Percentiles rank a stretch among this genome's conserved stretches.
Conservation (phyloP, 495 filamentous ascomycete genomes). For the Bacidia gigantensis region DNA sequence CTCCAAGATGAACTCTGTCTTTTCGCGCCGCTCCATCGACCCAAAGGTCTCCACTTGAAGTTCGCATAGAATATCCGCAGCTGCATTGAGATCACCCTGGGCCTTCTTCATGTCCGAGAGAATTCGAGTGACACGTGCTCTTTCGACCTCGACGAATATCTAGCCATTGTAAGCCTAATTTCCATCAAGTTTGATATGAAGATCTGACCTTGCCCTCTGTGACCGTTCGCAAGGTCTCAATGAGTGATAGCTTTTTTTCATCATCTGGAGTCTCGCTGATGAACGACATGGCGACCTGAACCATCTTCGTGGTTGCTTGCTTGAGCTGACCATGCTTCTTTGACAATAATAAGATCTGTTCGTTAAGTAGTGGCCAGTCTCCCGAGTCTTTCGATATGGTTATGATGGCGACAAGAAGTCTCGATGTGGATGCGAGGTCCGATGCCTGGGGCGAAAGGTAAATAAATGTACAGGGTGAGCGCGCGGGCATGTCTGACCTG, state of each 20-base stretch:
- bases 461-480: slow-evolving; percentile 13
- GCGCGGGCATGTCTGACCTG: slow-evolving; percentile 44
- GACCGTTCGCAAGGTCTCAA: slow-evolving; percentile 88
- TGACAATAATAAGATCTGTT: slow-evolving; percentile 86
- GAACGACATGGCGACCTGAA: slow-evolving; percentile 88
- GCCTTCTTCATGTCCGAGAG: slow-evolving; percentile 93
- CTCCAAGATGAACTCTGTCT: slow-evolving; percentile 95
- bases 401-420: slow-evolving; percentile 73
- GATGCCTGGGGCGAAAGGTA: slow-evolving; percentile 47
- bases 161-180: slow-evolving; percentile 20
- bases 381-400: slow-evolving; percentile 85
- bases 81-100: slow-evolving; percentile 80
- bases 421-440: slow-evolving; percentile 86
- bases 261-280: slow-evolving; percentile 65
- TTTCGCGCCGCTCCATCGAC: slow-evolving; percentile 92
- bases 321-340: slow-evolving; percentile 99
- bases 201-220: slow-evolving; percentile 83
- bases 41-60: slow-evolving; percentile 98
- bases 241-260: slow-evolving; percentile 81
- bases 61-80: slow-evolving; percentile 88
- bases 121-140: slow-evolving; percentile 86
- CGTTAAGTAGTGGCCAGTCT: slow-evolving; percentile 87
- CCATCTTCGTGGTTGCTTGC: slow-evolving; percentile 97
- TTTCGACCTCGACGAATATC: slow-evolving; percentile 98
- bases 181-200: neutral